phyloP scores from a whole-genome alignment of 73 alveolate species.

The Diophrys sp. region DNA sequence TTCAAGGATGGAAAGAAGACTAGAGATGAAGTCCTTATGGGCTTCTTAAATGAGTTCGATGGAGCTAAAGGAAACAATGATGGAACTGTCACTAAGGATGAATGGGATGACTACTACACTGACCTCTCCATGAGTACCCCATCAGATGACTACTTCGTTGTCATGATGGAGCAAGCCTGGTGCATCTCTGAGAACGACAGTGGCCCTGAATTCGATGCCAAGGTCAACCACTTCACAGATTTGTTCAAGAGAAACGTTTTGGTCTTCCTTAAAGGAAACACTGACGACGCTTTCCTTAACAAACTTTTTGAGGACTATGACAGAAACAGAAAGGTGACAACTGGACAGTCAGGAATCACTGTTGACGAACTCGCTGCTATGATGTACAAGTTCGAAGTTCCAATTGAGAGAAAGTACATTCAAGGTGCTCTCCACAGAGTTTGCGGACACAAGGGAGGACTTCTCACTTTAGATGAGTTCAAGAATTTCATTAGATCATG shows the following conservation, averaged over 20 bases:
- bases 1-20: slow-evolving; percentile 67
- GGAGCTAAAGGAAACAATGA: slow-evolving; percentile 67
- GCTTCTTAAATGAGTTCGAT: slow-evolving; percentile 70
- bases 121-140: slow-evolving; percentile 71
- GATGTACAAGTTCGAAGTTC: slow-evolving; percentile 39
- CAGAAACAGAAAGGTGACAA: slow-evolving; percentile 1
- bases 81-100: slow-evolving; percentile 61
- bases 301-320: slow-evolving; percentile 44
- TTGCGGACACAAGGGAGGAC: slow-evolving; percentile 51
- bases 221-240: background rate
- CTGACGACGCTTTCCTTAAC: background rate
- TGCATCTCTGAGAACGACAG: slow-evolving; percentile 10
- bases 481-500: background rate
- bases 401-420: slow-evolving; percentile 44
- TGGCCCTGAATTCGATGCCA: background rate
- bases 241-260: background rate
- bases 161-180: slow-evolving; percentile 76
- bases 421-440: slow-evolving; percentile 36
- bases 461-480: slow-evolving; percentile 32
- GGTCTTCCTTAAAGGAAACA: slow-evolving; percentile 3
- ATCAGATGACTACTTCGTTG: slow-evolving; percentile 76
- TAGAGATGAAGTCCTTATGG: slow-evolving; percentile 64
- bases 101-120: slow-evolving; percentile 76
- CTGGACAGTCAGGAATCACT: slow-evolving; percentile 16
- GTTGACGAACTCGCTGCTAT: slow-evolving; percentile 43